Evolutionary conservation across 2,329 filamentous ascomycete genomes (phyloP).

Genomic region (Stemphylium lycopersici): DNA sequence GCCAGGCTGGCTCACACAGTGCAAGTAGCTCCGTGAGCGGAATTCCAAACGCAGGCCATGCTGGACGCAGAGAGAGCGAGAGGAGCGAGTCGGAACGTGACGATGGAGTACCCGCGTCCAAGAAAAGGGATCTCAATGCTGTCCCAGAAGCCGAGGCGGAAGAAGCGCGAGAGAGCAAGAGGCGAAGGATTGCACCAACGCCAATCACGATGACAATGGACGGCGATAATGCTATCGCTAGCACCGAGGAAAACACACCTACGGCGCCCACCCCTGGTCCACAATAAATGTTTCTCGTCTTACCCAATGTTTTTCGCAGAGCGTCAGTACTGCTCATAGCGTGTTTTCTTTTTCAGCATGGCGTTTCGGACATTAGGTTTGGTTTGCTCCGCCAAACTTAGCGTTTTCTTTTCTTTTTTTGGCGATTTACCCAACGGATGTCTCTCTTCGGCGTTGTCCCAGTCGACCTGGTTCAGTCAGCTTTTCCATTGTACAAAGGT

Average conservation of each 20-base stretch:
- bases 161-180: slow-evolving; percentile 49
- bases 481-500: slow-evolving; percentile 4
- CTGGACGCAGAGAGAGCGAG: slow-evolving; percentile 40
- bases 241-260: slow-evolving; percentile 41
- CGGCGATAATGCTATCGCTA: slow-evolving; percentile 36
- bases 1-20: slow-evolving; percentile 55
- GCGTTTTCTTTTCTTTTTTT: slow-evolving; percentile 6
- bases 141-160: slow-evolving; percentile 46
- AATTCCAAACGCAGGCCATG: slow-evolving; percentile 50
- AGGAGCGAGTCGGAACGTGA: slow-evolving; percentile 47
- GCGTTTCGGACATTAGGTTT: slow-evolving; percentile 24
- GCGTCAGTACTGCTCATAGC: slow-evolving; percentile 3
- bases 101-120: slow-evolving; percentile 32
- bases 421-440: slow-evolving; percentile 3
- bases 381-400: background rate
- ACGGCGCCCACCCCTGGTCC: slow-evolving; percentile 25
- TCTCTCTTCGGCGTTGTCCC: slow-evolving; percentile 1
- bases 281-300: slow-evolving; percentile 14
- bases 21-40: slow-evolving; percentile 60
- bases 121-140: slow-evolving; percentile 48
- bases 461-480: background rate
- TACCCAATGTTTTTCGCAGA: slow-evolving; percentile 1
- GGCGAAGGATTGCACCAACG: slow-evolving; percentile 55
- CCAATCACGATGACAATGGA: slow-evolving; percentile 42
- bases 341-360: slow-evolving; percentile 21